These are phyloP conservation scores for Angomonas ambiguus DNA, from an alignment of 208 protist genomes.

Conservation along the genomic window DNA sequence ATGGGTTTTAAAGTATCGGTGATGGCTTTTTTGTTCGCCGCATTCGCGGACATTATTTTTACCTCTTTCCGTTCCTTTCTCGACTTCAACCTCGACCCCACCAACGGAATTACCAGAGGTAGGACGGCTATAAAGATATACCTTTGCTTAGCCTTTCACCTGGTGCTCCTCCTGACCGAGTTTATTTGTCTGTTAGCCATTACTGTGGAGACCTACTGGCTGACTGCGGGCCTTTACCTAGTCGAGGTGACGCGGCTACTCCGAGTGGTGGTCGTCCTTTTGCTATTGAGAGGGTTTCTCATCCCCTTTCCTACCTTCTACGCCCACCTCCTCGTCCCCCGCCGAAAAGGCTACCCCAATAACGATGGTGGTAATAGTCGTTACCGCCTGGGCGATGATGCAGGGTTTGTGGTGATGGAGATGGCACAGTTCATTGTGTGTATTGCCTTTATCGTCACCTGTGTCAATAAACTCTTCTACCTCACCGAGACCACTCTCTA, in stretches of 20 bases:
- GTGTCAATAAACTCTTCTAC: conserved; percentile 32
- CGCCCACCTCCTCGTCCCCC: conserved; percentile 29
- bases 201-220: conserved; percentile 33
- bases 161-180: conserved; percentile 38
- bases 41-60: conserved; percentile 31
- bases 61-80: conserved; percentile 31
- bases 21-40: conserved; percentile 14
- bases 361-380: background rate
- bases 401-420: conserved; percentile 31
- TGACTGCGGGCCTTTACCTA: conserved; percentile 28
- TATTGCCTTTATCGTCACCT: conserved; percentile 23
- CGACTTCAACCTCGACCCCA: conserved; percentile 10
- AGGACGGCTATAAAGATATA: conserved; percentile 12
- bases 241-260: conserved; percentile 15
- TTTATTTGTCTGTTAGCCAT: conserved; percentile 18
- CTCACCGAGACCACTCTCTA: conserved; percentile 47
- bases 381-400: conserved; percentile 31
- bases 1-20: conserved; percentile 18
- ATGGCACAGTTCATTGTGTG: conserved; percentile 35
- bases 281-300: conserved; percentile 33
- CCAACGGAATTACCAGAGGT: background rate
- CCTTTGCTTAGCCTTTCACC: conserved; percentile 33
- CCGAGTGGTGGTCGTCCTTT: conserved; percentile 20
- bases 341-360: no score
- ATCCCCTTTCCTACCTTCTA: conserved; percentile 46